These are phyloP conservation scores for Phylloporus sp. DNA, from an alignment of 768 basidiomycete genomes.

Conservation along the genomic window DNA sequence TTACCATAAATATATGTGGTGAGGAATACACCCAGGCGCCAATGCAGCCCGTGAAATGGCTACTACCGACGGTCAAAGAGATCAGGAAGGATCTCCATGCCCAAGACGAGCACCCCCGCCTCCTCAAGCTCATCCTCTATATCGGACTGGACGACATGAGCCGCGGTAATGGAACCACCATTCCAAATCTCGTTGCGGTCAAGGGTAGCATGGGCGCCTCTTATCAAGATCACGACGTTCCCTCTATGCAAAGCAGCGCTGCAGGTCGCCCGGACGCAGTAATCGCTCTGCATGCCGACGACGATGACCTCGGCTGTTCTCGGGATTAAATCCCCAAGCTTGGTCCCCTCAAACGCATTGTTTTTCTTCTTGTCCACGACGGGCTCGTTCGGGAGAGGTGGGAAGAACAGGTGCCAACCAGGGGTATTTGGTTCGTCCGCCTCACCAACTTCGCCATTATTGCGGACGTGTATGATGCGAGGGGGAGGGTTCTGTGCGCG, in stretches of 20 bases:
- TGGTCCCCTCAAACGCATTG: constrained; percentile 65
- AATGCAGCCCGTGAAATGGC: background rate
- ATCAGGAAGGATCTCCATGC: constrained; percentile 60
- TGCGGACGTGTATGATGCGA: constrained; percentile 65
- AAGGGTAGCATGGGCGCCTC: constrained; percentile 64
- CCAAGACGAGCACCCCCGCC: constrained; percentile 59
- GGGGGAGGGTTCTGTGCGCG: constrained; percentile 47
- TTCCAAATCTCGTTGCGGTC: constrained; percentile 62
- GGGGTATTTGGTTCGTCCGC: constrained; percentile 51
- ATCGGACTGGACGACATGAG: constrained; percentile 50
- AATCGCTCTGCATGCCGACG: constrained; percentile 67
- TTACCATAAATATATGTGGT: constrained; percentile 10
- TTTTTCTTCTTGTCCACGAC: constrained; percentile 67
- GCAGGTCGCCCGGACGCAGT: constrained; percentile 55
- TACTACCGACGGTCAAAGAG: constrained; percentile 56
- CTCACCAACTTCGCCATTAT: constrained; percentile 58
- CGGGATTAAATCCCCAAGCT: constrained; percentile 46
- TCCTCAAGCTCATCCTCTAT: constrained; percentile 68
- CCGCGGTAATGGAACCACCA: constrained; percentile 52
- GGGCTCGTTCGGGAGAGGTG: constrained; percentile 46
- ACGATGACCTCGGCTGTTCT: constrained; percentile 59
- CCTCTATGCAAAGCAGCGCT: constrained; percentile 57
- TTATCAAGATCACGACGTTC: constrained; percentile 61
- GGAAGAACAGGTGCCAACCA: constrained; percentile 62
- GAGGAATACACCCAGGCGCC: background rate